Conservation (phyloP, 257 asterid species). For the Nicotiana noctiflora region DNA sequence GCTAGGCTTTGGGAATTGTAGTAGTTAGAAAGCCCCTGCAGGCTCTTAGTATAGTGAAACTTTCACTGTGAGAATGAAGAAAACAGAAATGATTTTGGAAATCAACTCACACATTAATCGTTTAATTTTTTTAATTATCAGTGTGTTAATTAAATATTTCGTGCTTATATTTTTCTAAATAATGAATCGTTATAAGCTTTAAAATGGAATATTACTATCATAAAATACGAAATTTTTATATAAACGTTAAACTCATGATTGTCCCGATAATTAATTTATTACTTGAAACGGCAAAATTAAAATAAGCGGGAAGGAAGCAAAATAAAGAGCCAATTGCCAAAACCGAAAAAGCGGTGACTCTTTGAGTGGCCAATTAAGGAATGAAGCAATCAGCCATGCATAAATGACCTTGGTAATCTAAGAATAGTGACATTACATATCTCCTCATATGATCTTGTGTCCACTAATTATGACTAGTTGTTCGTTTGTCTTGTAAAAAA, state of each 20-base stretch:
- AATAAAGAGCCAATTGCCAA: background rate
- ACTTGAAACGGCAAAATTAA: background rate
- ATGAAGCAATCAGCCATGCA: constrained; percentile 14
- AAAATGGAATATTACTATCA: no score
- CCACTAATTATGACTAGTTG: background rate
- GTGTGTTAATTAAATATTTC: no score
- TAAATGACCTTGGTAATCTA: constrained; percentile 15
- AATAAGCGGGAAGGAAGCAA: background rate
- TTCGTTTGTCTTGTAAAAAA: background rate
- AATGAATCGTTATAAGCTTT: no score
- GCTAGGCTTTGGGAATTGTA: constrained; percentile 77
- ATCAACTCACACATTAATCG: no score
- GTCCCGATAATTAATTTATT: background rate
- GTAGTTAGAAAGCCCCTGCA: constrained; percentile 15
- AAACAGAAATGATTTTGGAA: no score
- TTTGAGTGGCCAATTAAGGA: background rate
- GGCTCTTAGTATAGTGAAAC: background rate
- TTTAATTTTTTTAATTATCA: no score
- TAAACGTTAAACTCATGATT: background rate
- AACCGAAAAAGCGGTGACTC: background rate
- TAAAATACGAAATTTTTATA: no score
- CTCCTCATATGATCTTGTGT: background rate
- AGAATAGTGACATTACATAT: constrained; percentile 2
- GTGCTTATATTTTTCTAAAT: no score
- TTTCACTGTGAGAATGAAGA: no score